Percentiles rank a stretch among this genome's conserved stretches.
Conservation (phyloP, 1,284 basidiomycete species). For the Puccinia hordei region DNA sequence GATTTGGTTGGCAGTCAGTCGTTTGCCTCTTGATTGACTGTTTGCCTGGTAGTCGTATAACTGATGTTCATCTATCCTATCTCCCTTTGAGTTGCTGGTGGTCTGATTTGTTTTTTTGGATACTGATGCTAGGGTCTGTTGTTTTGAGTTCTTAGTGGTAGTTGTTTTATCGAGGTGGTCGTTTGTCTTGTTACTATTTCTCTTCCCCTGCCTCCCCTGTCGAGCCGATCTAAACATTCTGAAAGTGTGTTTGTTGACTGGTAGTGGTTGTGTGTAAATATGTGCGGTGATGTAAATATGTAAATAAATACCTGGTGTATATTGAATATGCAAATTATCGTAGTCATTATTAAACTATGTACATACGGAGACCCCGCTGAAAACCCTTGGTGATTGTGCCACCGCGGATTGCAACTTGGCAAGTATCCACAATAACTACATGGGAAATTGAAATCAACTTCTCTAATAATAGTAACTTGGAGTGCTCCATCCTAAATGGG, state of each 20-base stretch:
- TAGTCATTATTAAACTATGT: too few species aligned
- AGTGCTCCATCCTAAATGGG: too few species aligned
- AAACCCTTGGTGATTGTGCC: too few species aligned
- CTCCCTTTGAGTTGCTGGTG: neutral
- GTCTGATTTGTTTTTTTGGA: neutral
- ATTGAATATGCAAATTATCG: too few species aligned
- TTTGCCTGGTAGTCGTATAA: constrained; percentile 43
- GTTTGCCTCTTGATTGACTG: constrained; percentile 30
- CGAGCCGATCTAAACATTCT: constrained; percentile 43
- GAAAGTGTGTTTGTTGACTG: neutral
- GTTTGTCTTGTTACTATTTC: neutral
- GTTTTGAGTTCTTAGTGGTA: neutral
- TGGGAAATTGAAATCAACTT: too few species aligned
- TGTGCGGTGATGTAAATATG: too few species aligned
- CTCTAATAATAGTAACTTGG: too few species aligned
- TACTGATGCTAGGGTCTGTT: neutral
- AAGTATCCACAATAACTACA: too few species aligned
- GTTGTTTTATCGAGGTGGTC: neutral
- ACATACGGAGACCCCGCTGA: too few species aligned
- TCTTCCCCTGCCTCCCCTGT: constrained; percentile 3
- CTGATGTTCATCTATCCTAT: constrained; percentile 1
- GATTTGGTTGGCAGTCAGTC: constrained; percentile 43
- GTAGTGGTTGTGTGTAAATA: too few species aligned
- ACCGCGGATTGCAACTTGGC: too few species aligned
- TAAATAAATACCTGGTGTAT: too few species aligned